These are phyloP conservation scores for Carex kokanica DNA, from an alignment of 176 grass and related monocot genomes.

Conservation along the genomic window DNA sequence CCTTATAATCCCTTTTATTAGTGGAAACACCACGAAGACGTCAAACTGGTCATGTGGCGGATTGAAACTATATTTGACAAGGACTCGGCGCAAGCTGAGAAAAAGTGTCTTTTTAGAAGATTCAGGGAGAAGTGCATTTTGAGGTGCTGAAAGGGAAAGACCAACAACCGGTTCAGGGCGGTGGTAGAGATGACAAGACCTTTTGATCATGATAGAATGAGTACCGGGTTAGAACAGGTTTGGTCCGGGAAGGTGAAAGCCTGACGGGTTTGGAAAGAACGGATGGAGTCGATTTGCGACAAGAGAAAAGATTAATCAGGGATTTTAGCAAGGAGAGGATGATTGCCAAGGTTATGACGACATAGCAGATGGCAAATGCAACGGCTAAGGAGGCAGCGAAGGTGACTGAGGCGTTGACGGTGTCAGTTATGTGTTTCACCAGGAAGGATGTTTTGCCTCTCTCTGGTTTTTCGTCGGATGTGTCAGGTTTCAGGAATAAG, in stretches of 20 bases:
- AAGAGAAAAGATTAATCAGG: not conserved
- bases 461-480: not conserved
- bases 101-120: constrained; percentile 2
- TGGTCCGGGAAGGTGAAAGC: not conserved
- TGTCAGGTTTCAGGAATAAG: not conserved
- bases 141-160: not conserved
- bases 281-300: not conserved
- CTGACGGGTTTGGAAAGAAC: not conserved
- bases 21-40: not conserved
- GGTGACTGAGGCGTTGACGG: not conserved
- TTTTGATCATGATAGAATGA: not conserved
- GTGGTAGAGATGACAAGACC: not conserved
- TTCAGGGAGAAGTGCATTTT: not conserved
- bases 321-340: not conserved
- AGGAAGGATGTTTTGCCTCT: not conserved
- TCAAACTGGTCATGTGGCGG: not conserved
- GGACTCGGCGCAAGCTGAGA: not conserved
- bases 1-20: not conserved
- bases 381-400: not conserved
- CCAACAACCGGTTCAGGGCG: not conserved
- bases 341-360: not conserved
- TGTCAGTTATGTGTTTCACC: not conserved
- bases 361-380: not conserved
- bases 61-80: not conserved
- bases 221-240: not conserved